phyloP scores from a whole-genome alignment of 2,329 filamentous ascomycete species.

The Colletotrichum sp. region DNA sequence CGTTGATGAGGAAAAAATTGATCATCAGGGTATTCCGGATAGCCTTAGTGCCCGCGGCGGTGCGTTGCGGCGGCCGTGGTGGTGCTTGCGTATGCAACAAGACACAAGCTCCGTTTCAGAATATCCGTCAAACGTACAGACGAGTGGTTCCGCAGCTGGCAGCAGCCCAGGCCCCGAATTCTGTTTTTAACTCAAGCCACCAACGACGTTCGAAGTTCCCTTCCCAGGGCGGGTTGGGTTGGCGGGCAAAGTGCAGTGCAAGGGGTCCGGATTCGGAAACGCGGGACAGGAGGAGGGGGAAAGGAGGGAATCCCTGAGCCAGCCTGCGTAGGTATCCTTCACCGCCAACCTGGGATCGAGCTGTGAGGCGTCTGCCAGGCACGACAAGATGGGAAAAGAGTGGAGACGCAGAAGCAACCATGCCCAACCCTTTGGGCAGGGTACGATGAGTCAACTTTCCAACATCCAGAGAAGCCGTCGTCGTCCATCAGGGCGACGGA shows the following conservation, averaged over 20 bases:
- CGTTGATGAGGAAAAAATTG: background rate
- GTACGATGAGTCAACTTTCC: slow-evolving; percentile 22
- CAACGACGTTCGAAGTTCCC: background rate
- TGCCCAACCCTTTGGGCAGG: slow-evolving; percentile 23
- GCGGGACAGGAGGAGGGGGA: slow-evolving; percentile 15
- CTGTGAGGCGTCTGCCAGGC: slow-evolving; percentile 20
- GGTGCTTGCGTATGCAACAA: slow-evolving; percentile 9
- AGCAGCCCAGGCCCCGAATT: background rate
- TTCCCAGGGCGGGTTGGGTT: background rate
- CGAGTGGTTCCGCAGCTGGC: slow-evolving; percentile 8
- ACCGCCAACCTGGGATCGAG: slow-evolving; percentile 22
- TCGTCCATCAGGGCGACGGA: background rate
- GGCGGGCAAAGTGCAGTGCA: slow-evolving; percentile 1
- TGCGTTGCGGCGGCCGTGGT: background rate
- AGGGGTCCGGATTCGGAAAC: slow-evolving; percentile 17
- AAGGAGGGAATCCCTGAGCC: slow-evolving; percentile 22
- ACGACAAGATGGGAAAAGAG: slow-evolving; percentile 19
- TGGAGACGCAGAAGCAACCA: slow-evolving; percentile 19
- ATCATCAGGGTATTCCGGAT: slow-evolving; percentile 10
- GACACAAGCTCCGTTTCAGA: slow-evolving; percentile 22
- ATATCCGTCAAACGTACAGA: slow-evolving; percentile 1
- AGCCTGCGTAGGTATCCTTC: slow-evolving; percentile 18
- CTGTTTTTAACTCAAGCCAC: background rate
- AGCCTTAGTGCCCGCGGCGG: background rate
- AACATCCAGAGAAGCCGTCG: background rate